Percentiles rank a stretch among this genome's conserved stretches.
These are phyloP conservation scores for Cicer cuneatum DNA, from an alignment of 306 rosid genomes.

Conservation along the genomic window DNA sequence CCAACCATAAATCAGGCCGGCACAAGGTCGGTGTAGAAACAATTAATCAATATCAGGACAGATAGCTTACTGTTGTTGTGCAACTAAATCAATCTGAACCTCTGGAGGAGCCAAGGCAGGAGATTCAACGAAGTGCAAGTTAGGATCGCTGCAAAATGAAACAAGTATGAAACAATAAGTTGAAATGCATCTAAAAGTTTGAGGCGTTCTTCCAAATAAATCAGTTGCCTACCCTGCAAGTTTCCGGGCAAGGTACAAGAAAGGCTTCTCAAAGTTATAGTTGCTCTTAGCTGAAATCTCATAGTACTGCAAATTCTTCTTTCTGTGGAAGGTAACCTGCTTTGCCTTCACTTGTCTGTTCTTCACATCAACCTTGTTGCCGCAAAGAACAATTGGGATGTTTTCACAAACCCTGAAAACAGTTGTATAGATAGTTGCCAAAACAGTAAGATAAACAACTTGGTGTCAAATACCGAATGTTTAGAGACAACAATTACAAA, in stretches of 20 bases:
- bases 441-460: background rate
- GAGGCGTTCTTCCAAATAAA: too few species aligned
- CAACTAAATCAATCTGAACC: slow-evolving; percentile 76
- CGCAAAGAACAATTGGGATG: slow-evolving; percentile 83
- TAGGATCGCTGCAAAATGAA: slow-evolving; percentile 65
- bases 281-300: slow-evolving; percentile 91
- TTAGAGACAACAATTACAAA: background rate
- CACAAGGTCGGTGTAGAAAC: background rate
- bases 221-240: slow-evolving; percentile 69
- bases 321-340: slow-evolving; percentile 87
- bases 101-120: slow-evolving; percentile 95
- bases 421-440: background rate
- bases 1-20: background rate
- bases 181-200: background rate
- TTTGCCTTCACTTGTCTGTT: slow-evolving; percentile 90
- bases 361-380: slow-evolving; percentile 89
- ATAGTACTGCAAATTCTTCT: slow-evolving; percentile 80
- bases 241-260: slow-evolving; percentile 81
- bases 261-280: slow-evolving; percentile 81
- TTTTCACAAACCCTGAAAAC: slow-evolving; percentile 77
- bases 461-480: background rate
- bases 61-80: slow-evolving; percentile 67
- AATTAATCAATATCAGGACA: background rate
- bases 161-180: background rate
- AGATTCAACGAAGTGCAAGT: slow-evolving; percentile 83